Evolutionary conservation across 2,329 filamentous ascomycete species (phyloP).

Genomic region (Daldinia sp.): DNA sequence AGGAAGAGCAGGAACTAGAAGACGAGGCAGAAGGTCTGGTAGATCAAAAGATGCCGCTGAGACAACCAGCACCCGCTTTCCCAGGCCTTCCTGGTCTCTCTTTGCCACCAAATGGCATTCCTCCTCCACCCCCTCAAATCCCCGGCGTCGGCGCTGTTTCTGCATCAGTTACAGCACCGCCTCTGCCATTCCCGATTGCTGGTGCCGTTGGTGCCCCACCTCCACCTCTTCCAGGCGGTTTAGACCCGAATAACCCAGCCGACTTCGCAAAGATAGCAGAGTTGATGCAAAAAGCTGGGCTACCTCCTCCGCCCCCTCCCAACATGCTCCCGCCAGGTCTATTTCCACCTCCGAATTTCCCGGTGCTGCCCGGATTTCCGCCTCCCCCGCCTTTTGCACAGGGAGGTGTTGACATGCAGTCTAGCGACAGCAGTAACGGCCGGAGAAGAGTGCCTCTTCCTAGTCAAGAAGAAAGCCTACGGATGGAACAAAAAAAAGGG

Average conservation of each 20-base stretch:
- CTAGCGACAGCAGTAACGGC: constrained; percentile 41
- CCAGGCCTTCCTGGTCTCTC: constrained; percentile 66
- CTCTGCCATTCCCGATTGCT: constrained; percentile 63
- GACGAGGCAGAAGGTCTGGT: constrained; percentile 93
- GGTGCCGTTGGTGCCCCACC: constrained; percentile 50
- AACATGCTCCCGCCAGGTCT: constrained; percentile 57
- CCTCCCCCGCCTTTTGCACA: constrained; percentile 43
- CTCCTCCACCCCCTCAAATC: constrained; percentile 48
- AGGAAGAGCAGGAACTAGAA: constrained; percentile 92
- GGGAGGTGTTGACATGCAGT: constrained; percentile 31
- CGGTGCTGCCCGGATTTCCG: constrained; percentile 49
- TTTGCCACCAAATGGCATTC: constrained; percentile 50
- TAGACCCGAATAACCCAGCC: constrained; percentile 67
- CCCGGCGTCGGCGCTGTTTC: constrained; percentile 45
- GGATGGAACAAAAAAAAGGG: constrained; percentile 75
- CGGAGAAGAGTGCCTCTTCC: constrained; percentile 74
- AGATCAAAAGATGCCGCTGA: constrained; percentile 83
- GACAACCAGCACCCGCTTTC: constrained; percentile 59
- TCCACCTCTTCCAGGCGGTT: constrained; percentile 57
- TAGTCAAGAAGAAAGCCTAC: constrained; percentile 83
- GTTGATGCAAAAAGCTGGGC: constrained; percentile 70
- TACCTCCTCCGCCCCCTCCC: constrained; percentile 67
- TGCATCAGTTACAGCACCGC: constrained; percentile 46
- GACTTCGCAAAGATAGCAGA: constrained; percentile 69
- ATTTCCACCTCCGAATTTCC: constrained; percentile 56